These are phyloP conservation scores for Nemania sp. DNA, from an alignment of 2,329 filamentous ascomycete genomes.

Conservation along the genomic window DNA sequence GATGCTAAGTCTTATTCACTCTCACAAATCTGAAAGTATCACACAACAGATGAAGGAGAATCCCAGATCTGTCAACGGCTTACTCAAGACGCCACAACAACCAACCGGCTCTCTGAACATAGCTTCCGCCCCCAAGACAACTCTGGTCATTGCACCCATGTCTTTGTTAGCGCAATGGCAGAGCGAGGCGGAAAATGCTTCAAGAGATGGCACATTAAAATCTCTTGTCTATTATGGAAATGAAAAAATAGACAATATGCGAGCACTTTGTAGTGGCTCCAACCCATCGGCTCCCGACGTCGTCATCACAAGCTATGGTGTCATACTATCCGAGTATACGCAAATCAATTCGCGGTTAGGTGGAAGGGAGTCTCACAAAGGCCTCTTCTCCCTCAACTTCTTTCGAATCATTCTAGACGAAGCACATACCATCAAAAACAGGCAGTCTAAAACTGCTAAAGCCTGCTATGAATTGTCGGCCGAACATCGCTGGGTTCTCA, in stretches of 20 bases:
- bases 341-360: constrained; percentile 69
- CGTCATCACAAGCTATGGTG: constrained; percentile 93
- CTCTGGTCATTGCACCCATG: constrained; percentile 94
- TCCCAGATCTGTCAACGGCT: constrained; percentile 56
- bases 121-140: constrained; percentile 80
- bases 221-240: constrained; percentile 88
- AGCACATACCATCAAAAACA: constrained; percentile 88
- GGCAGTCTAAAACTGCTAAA: constrained; percentile 88
- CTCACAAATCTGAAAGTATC: constrained; percentile 67
- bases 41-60: constrained; percentile 41
- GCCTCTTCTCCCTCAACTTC: constrained; percentile 90
- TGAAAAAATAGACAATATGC: constrained; percentile 80
- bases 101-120: constrained; percentile 60
- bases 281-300: constrained; percentile 83
- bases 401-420: constrained; percentile 96
- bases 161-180: constrained; percentile 97
- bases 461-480: constrained; percentile 91
- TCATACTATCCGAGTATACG: constrained; percentile 86
- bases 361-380: constrained; percentile 66
- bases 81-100: constrained; percentile 56
- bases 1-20: constrained; percentile 92
- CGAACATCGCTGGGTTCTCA: constrained; percentile 88
- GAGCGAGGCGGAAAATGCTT: constrained; percentile 90
- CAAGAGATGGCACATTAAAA: constrained; percentile 78
- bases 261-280: constrained; percentile 73